A percentile compares a stretch with the other conserved stretches of the same genome.
Conservation (phyloP, 176 grass and related monocot species). For the Juncus effusus region DNA sequence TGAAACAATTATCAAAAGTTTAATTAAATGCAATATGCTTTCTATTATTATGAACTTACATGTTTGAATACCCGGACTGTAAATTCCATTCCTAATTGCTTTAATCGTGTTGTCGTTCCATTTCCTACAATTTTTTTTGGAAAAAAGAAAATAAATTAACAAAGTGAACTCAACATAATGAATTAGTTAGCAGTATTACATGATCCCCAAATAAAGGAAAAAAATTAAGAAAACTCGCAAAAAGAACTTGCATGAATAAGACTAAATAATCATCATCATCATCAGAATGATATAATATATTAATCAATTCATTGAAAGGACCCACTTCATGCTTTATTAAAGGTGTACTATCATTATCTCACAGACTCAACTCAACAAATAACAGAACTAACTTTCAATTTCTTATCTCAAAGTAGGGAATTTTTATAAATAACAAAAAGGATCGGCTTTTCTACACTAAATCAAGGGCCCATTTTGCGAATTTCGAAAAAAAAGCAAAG, state of each 20-base stretch:
- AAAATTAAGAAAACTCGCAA: neutral
- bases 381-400: too few relatives aligned
- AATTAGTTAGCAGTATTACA: neutral
- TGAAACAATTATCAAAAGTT: neutral
- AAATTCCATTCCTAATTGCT: slow-evolving; percentile 95
- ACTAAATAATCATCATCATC: too few relatives aligned
- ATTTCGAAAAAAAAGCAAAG: neutral
- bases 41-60: slow-evolving; percentile 39
- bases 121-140: slow-evolving; percentile 36
- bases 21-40: slow-evolving; percentile 1
- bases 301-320: too few relatives aligned
- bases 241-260: too few relatives aligned
- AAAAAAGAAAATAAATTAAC: slow-evolving; percentile 27
- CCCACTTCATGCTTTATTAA: too few relatives aligned
- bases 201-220: neutral
- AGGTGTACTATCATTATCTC: too few relatives aligned
- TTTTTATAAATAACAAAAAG: slow-evolving; percentile 8
- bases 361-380: too few relatives aligned
- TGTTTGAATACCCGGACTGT: slow-evolving; percentile 99
- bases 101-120: slow-evolving; percentile 79
- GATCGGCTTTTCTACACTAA: slow-evolving; percentile 12
- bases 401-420: neutral
- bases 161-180: slow-evolving; percentile 4
- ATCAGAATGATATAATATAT: too few relatives aligned
- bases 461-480: slow-evolving; percentile 23